Conservation (phyloP, 129 eudicot species). For the Scalesia atractyloides region DNA sequence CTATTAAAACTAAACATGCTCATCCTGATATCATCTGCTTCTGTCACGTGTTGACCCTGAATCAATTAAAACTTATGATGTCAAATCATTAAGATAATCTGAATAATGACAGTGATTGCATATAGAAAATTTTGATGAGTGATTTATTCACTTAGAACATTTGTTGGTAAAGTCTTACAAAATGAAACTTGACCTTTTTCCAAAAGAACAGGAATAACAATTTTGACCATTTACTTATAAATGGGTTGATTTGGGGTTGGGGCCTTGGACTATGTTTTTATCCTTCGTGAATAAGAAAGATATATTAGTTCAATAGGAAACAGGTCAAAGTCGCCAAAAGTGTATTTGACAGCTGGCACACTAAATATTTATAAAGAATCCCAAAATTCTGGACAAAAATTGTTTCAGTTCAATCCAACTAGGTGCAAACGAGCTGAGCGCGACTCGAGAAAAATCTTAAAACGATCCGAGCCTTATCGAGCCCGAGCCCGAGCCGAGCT, state of each 20-base stretch:
- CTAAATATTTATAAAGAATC: neutral
- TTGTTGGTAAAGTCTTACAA: neutral
- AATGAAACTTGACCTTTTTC: constrained; percentile 13
- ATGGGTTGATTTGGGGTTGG: neutral
- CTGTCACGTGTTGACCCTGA: constrained; percentile 51
- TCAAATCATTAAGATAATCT: neutral
- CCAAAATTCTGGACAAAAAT: neutral
- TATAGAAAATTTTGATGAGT: neutral
- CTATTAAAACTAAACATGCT: constrained; percentile 78
- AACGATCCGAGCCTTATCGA: too few relatives aligned
- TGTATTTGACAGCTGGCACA: neutral
- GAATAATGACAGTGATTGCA: neutral
- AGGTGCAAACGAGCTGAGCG: too few relatives aligned
- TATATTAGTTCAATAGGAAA: neutral
- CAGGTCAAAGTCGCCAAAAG: neutral
- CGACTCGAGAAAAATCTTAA: too few relatives aligned
- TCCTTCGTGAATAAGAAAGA: neutral
- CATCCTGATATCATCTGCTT: constrained; percentile 67
- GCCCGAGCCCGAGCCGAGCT: too few relatives aligned
- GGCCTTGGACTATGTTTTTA: neutral
- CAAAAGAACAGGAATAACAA: neutral
- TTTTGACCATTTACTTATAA: neutral
- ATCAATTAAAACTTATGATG: constrained; percentile 8
- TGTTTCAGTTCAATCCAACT: neutral
- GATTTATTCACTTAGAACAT: neutral